Conservation (phyloP, 345 rosid genomes). For the Aethionema arabicum region DNA sequence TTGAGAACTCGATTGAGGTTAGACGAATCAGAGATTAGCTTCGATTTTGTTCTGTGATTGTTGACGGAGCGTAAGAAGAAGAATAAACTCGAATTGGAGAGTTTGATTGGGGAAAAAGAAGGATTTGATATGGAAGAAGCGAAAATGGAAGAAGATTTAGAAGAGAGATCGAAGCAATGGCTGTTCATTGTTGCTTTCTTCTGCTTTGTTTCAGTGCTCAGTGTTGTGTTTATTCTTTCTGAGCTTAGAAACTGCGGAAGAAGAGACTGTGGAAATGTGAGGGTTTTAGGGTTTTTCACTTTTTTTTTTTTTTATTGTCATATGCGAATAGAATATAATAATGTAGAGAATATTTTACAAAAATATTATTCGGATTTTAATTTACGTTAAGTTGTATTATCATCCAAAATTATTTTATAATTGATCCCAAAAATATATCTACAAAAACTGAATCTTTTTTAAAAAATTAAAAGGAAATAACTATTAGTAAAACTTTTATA, state of each 20-base stretch:
- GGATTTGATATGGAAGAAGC: constrained; percentile 28
- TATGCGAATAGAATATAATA: too few species aligned
- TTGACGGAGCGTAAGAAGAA: constrained; percentile 30
- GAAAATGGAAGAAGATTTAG: constrained; percentile 32
- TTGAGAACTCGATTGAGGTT: constrained; percentile 33
- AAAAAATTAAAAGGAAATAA: too few species aligned
- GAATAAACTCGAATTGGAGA: constrained; percentile 24
- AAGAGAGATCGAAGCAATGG: constrained; percentile 40
- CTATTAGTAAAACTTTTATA: too few species aligned
- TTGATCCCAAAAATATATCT: too few species aligned
- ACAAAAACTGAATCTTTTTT: too few species aligned
- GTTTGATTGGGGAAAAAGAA: constrained; percentile 22
- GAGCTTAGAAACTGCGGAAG: constrained; percentile 10
- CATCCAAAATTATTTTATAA: too few species aligned
- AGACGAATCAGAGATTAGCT: constrained; percentile 10
- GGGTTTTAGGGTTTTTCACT: constrained; percentile 34
- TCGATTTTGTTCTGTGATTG: constrained; percentile 25
- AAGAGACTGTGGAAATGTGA: constrained; percentile 5
- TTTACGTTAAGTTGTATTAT: too few species aligned
- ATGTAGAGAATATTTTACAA: too few species aligned
- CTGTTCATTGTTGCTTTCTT: constrained; percentile 31
- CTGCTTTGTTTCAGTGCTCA: constrained; percentile 20
- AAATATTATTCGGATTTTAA: too few species aligned
- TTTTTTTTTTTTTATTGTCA: background rate
- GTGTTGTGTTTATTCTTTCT: background rate